Conservation (phyloP, 1,139 yeast genomes). For the Wickerhamiella infanticola region DNA sequence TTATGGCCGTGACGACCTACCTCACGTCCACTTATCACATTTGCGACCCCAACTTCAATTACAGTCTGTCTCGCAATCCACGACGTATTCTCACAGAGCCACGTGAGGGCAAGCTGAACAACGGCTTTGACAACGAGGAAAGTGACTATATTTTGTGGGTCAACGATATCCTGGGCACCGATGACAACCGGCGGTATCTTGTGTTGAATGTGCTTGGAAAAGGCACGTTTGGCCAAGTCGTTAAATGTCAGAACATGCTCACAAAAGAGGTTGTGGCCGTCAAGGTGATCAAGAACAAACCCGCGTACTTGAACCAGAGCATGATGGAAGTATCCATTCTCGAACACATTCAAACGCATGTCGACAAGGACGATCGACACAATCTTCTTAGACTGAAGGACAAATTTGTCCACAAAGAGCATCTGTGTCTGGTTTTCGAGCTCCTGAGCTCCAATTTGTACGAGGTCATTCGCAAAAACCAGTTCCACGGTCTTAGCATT, state of each 20-base stretch:
- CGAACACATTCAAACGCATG: constrained; percentile 61
- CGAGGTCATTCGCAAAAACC: constrained; percentile 83
- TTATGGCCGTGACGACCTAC: constrained; percentile 63
- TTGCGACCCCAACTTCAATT: constrained; percentile 78
- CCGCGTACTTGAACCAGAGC: constrained; percentile 84
- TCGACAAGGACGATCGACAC: constrained; percentile 53
- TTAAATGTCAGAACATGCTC: constrained; percentile 81
- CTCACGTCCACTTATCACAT: constrained; percentile 68
- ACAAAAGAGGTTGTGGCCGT: constrained; percentile 89
- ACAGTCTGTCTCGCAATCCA: constrained; percentile 76
- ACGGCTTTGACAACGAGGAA: constrained; percentile 78
- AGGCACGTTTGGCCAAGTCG: constrained; percentile 98
- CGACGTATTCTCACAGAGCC: constrained; percentile 88
- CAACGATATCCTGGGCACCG: constrained; percentile 80
- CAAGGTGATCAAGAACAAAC: constrained; percentile 82
- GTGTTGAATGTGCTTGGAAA: constrained; percentile 86
- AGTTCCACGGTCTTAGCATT: constrained; percentile 79
- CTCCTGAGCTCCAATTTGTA: constrained; percentile 74
- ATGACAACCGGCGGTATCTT: constrained; percentile 69
- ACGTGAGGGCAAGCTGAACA: constrained; percentile 62
- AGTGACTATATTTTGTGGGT: constrained; percentile 87
- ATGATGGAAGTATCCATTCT: constrained; percentile 78
- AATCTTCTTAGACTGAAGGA: constrained; percentile 69
- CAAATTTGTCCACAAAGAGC: constrained; percentile 84
- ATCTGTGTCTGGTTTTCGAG: constrained; percentile 84